Evolutionary conservation across 345 rosid genomes (phyloP), one percentile per base, ranked within the genome.

Genomic region (Dovyalis caffra): DNA sequence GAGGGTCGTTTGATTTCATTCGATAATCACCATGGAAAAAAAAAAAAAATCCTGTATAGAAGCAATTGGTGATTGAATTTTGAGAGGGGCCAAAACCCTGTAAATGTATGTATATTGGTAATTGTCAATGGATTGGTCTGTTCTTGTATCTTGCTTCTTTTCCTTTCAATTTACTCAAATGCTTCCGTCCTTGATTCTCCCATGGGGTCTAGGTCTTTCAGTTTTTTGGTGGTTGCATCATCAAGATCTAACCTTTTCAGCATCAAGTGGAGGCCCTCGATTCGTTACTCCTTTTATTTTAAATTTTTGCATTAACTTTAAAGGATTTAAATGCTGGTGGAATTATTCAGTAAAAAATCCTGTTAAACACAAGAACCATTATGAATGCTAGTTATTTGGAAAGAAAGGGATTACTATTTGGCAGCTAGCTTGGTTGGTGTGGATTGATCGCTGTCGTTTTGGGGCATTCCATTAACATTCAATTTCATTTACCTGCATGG

Each of bases 31-130:
- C 73, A 23, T 60, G 73, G 73, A 64, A n/a, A n/a, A n/a, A n/a
- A n/a, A 56, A 38, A 14, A 31, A 65, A 33, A 70, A 49, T 69
- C 40, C 61, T 86, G 88, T 86, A 84, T 66, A 84, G 83, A 76
- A 69, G 73, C 58, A 12, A 23, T 58, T 73, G 83, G 82, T 76
- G 84, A 83, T 81, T 82, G 77, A 70, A 58, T 74, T 67, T 78
- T 78, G 68, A 79, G n/a, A n/a, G n/a, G n/a, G n/a, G n/a, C n/a
- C n/a, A n/a, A n/a, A 60, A 33, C 38, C 35, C 57, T 83, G 85
- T 84, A 81, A 82, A n/a, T n/a, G n/a, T 43, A 81, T 81, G 79
- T 83, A 71, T 71, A 72, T 75, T 65, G 47, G 68, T 4, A 74
- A 61, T 72, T 71, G 53, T 74, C 23, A 73, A 61, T 43, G 73